phyloP scores from a whole-genome alignment of 192 early-diverging fungal genomes.

The Gonapodya prolifera region DNA sequence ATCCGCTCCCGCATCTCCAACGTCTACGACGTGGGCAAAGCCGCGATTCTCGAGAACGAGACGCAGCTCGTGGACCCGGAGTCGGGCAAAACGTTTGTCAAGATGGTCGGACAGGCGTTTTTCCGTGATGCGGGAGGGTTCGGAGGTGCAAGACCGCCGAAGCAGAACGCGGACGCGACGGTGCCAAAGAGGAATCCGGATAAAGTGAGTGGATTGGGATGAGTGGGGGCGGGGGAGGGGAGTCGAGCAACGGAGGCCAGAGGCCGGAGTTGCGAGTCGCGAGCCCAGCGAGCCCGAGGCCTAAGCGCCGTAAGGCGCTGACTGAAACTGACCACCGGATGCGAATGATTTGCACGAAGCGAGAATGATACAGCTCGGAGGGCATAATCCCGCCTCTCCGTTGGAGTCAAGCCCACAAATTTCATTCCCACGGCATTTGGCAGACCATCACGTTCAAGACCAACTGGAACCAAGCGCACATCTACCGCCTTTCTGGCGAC shows the following conservation, averaged over 20 bases:
- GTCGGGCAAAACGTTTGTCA: conserved; percentile 91
- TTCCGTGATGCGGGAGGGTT: conserved; percentile 85
- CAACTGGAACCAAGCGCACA: conserved; percentile 72
- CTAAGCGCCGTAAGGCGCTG: too few relatives aligned
- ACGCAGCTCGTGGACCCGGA: conserved; percentile 73
- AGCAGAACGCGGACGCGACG: conserved; percentile 66
- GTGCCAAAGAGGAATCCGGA: not conserved
- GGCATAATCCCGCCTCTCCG: conserved; percentile 66
- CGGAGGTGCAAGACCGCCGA: conserved; percentile 55
- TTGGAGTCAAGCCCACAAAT: conserved; percentile 61
- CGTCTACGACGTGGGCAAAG: not conserved
- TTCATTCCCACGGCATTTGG: conserved; percentile 72
- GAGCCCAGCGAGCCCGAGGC: too few relatives aligned
- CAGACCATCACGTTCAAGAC: conserved; percentile 76
- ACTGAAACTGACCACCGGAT: too few relatives aligned
- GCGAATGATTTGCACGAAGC: too few relatives aligned
- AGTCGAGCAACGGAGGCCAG: too few relatives aligned
- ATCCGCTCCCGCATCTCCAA: conserved; percentile 23
- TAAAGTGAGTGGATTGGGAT: too few relatives aligned
- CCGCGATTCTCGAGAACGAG: conserved; percentile 7
- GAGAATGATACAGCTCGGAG: too few relatives aligned
- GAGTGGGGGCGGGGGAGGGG: too few relatives aligned
- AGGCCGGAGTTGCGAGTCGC: too few relatives aligned
- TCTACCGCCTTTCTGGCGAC: conserved; percentile 94
- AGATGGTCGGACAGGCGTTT: conserved; percentile 70